These are phyloP conservation scores for Colletotrichum sp. DNA, from an alignment of 2,329 filamentous ascomycete genomes.

Conservation along the genomic window DNA sequence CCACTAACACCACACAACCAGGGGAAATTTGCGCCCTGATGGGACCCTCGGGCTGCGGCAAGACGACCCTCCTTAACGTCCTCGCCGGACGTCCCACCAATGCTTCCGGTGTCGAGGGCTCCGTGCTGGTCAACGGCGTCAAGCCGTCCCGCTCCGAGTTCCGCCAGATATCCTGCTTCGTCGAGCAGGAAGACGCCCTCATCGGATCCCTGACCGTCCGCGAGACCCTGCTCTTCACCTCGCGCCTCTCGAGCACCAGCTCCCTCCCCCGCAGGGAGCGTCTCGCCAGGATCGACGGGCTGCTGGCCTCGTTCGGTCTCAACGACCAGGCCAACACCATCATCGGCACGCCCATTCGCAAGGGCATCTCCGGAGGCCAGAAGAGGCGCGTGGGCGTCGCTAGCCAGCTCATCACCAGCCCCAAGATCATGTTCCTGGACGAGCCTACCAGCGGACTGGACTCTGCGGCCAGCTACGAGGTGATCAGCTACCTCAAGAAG, in stretches of 20 bases:
- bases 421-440: slow-evolving; percentile 82
- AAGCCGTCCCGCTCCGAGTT: slow-evolving; percentile 59
- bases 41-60: slow-evolving; percentile 77
- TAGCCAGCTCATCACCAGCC: slow-evolving; percentile 80
- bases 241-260: slow-evolving; percentile 65
- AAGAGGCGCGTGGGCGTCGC: slow-evolving; percentile 82
- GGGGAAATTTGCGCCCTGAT: slow-evolving; percentile 81
- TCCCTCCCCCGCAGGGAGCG: background rate
- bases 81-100: slow-evolving; percentile 68
- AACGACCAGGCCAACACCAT: slow-evolving; percentile 71
- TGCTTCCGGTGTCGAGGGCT: slow-evolving; percentile 54
- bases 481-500: slow-evolving; percentile 73
- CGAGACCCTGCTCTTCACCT: slow-evolving; percentile 81
- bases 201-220: slow-evolving; percentile 81
- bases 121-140: slow-evolving; percentile 67
- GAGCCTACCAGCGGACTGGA: slow-evolving; percentile 87
- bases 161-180: slow-evolving; percentile 73
- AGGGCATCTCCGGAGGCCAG: slow-evolving; percentile 85
- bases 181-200: slow-evolving; percentile 87
- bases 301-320: slow-evolving; percentile 77
- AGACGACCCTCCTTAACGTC: slow-evolving; percentile 84
- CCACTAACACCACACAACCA: background rate
- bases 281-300: slow-evolving; percentile 61
- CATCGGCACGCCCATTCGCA: slow-evolving; percentile 81
- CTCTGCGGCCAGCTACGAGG: slow-evolving; percentile 76